Conservation (phyloP, 2,329 filamentous ascomycete species). For the Talaromyces sp. region DNA sequence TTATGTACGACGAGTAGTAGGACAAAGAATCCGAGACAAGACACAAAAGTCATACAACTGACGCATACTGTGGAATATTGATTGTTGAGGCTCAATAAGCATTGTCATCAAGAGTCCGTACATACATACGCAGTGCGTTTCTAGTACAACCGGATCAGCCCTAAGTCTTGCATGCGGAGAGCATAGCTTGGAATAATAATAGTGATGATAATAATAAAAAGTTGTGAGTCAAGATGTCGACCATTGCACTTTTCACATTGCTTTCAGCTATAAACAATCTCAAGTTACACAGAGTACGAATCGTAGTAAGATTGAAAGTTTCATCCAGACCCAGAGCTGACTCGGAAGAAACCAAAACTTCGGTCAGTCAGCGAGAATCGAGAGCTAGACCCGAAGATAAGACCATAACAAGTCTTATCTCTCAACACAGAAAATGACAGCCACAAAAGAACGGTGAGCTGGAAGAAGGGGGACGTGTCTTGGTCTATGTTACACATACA, state of each 20-base stretch:
- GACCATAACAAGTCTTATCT: background rate
- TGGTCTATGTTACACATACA: constrained; percentile 1
- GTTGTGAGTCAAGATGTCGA: background rate
- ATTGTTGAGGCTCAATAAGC: constrained; percentile 4
- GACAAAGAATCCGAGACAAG: background rate
- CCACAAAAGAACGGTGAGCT: constrained; percentile 9
- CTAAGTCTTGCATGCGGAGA: constrained; percentile 1
- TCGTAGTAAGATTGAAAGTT: background rate
- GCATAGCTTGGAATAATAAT: background rate
- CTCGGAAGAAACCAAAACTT: background rate
- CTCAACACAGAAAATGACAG: background rate
- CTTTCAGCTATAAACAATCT: background rate
- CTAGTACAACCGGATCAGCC: background rate
- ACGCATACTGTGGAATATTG: background rate
- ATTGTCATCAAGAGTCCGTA: background rate
- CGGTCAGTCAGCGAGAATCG: background rate
- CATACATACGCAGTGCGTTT: constrained; percentile 1
- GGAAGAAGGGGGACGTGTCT: background rate
- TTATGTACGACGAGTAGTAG: background rate
- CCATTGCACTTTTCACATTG: background rate
- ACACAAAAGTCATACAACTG: background rate
- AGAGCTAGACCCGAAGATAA: background rate
- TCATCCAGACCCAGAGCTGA: background rate
- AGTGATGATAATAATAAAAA: background rate
- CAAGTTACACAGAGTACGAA: background rate